A percentile compares a stretch with the other conserved stretches of the same genome.
These are phyloP conservation scores for Aureobasidium mangrovei DNA, from an alignment of 2,329 filamentous ascomycete species.

Conservation along the genomic window DNA sequence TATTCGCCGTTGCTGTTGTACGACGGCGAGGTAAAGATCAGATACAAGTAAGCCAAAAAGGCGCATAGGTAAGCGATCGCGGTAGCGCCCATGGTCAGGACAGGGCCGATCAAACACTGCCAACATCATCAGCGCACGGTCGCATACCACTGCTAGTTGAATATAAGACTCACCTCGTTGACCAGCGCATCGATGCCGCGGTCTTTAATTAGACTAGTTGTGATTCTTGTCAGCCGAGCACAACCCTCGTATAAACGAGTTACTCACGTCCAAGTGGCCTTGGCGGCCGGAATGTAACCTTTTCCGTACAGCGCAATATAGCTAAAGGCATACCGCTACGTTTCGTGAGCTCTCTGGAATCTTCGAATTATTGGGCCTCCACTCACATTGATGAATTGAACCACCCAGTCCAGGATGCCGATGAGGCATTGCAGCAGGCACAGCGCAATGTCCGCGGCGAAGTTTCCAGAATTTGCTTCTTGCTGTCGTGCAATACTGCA, in stretches of 20 bases:
- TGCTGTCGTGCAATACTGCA: conserved; percentile 68
- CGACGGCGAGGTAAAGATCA: conserved; percentile 67
- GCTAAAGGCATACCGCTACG: conserved; percentile 62
- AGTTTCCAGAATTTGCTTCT: conserved; percentile 57
- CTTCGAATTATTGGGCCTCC: conserved; percentile 35
- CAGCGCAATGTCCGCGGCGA: conserved; percentile 57
- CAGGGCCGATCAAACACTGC: conserved; percentile 55
- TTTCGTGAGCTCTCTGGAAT: conserved; percentile 15
- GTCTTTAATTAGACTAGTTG: conserved; percentile 67
- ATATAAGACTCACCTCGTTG: conserved; percentile 48
- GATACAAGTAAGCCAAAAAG: conserved; percentile 77
- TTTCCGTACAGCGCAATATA: conserved; percentile 93
- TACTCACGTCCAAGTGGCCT: conserved; percentile 68
- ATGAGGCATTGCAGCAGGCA: conserved; percentile 73
- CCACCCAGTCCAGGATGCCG: conserved; percentile 70
- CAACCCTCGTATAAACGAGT: neutral
- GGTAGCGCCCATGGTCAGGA: conserved; percentile 51
- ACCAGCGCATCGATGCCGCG: conserved; percentile 84
- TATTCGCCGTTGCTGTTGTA: conserved; percentile 64
- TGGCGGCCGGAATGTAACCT: conserved; percentile 74
- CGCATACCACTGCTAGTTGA: neutral
- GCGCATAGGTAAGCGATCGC: conserved; percentile 79
- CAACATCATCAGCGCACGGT: neutral
- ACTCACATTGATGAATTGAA: conserved; percentile 66
- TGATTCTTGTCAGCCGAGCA: conserved; percentile 8